Percentiles rank a stretch among this genome's conserved stretches.
phyloP scores from a whole-genome alignment of 2,329 filamentous ascomycete genomes.

The Neonectria neomacrospora region DNA sequence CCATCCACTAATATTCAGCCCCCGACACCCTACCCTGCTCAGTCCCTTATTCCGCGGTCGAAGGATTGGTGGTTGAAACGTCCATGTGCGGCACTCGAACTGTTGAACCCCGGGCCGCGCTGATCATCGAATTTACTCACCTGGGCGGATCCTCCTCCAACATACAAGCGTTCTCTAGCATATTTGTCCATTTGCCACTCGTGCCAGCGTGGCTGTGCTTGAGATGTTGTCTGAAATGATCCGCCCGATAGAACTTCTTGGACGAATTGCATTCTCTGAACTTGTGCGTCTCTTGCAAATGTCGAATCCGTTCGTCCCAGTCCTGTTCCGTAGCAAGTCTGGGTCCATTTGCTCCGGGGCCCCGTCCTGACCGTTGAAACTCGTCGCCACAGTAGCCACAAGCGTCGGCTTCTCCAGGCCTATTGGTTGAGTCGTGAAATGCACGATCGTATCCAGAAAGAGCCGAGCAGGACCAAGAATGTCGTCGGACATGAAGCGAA shows the following conservation, averaged over 20 bases:
- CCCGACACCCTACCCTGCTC: constrained; percentile 30
- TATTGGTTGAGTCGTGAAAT: constrained; percentile 82
- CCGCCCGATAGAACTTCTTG: constrained; percentile 97
- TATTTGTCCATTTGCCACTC: constrained; percentile 98
- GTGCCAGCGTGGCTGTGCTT: constrained; percentile 98
- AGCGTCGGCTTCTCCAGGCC: constrained; percentile 76
- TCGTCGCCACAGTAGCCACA: constrained; percentile 98
- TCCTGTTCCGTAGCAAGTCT: constrained; percentile 77
- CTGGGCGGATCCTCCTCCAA: constrained; percentile 75
- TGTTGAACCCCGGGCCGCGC: constrained; percentile 1
- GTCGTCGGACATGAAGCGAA: constrained; percentile 87
- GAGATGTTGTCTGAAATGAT: constrained; percentile 97
- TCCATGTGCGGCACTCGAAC: constrained; percentile 12
- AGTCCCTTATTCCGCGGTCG: constrained; percentile 31
- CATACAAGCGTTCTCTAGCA: constrained; percentile 97
- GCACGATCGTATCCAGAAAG: constrained; percentile 81
- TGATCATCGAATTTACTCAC: constrained; percentile 35
- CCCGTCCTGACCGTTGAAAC: constrained; percentile 68
- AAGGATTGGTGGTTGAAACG: constrained; percentile 19
- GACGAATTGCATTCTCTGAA: constrained; percentile 98
- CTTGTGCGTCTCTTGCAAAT: constrained; percentile 92
- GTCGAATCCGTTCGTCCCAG: constrained; percentile 87
- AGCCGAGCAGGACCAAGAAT: constrained; percentile 97
- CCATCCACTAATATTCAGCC: constrained; percentile 34
- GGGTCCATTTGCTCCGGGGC: constrained; percentile 49